Conservation (phyloP, 129 eudicot species). For the Centella asiatica region DNA sequence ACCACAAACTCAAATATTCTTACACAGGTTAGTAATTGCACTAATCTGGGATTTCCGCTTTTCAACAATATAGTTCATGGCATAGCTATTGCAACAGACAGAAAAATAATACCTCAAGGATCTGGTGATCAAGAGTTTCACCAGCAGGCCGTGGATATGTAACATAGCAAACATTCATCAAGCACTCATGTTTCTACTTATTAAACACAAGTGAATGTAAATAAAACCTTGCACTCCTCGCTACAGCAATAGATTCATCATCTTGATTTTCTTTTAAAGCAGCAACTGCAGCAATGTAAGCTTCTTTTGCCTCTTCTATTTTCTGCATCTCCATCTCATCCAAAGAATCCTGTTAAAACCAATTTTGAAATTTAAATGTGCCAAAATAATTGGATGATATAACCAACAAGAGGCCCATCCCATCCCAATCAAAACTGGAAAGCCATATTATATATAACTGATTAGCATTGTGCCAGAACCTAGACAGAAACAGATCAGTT, state of each 20-base stretch:
- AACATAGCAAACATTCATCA: not conserved
- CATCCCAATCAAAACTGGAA: no score
- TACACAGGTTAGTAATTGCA: constrained; percentile 13
- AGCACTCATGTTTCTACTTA: constrained; percentile 15
- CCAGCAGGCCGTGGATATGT: not conserved
- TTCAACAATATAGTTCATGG: constrained; percentile 14
- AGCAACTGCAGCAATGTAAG: constrained; percentile 72
- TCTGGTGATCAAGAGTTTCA: not conserved
- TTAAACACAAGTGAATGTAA: constrained; percentile 54
- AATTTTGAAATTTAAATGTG: not conserved
- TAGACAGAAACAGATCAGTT: not conserved
- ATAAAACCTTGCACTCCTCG: constrained; percentile 63
- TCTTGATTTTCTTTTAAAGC: constrained; percentile 75
- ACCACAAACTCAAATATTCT: constrained; percentile 3
- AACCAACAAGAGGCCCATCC: not conserved
- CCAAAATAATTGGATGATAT: not conserved
- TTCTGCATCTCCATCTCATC: constrained; percentile 48
- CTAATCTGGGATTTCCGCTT: constrained; percentile 2
- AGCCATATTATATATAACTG: no score
- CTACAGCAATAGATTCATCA: constrained; percentile 65
- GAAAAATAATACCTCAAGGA: constrained; percentile 1
- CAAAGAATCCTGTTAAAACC: constrained; percentile 39
- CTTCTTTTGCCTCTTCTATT: constrained; percentile 67
- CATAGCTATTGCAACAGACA: constrained; percentile 10
- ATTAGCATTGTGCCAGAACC: not conserved